A percentile compares a stretch with the other conserved stretches of the same genome.
Conservation (phyloP, 2,329 filamentous ascomycete genomes). For the Diaporthe aspalathi region DNA sequence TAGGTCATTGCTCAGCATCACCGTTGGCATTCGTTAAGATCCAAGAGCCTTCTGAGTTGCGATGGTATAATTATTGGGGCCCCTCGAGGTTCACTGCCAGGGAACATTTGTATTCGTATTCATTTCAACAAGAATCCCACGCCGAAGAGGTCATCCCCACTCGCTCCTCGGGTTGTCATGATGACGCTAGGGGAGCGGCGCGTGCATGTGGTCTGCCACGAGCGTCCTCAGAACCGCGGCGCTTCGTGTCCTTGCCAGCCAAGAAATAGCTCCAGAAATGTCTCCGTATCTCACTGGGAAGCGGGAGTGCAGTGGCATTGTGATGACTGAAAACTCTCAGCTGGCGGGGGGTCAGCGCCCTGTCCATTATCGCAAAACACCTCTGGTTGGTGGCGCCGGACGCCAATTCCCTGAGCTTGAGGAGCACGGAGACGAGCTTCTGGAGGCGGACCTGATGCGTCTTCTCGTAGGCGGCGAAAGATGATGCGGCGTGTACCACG, state of each 20-base stretch:
- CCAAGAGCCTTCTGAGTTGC: neutral
- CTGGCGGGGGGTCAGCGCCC: neutral
- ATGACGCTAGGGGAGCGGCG: neutral
- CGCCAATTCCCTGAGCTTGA: conserved; percentile 17
- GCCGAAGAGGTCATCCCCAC: neutral
- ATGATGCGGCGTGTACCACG: neutral
- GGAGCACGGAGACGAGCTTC: conserved; percentile 34
- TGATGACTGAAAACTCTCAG: conserved; percentile 30
- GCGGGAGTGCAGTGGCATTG: neutral
- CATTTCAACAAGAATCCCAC: neutral
- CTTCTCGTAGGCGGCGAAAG: conserved; percentile 20
- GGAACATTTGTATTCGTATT: neutral
- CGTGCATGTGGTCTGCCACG: neutral
- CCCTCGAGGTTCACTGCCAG: neutral
- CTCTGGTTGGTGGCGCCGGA: conserved; percentile 12
- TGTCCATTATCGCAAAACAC: conserved; percentile 30
- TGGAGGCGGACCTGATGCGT: conserved; percentile 2
- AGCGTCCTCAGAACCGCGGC: neutral
- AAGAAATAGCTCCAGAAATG: conserved; percentile 31
- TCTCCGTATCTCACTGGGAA: conserved; percentile 23
- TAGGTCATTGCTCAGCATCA: neutral
- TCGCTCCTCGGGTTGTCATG: too few species aligned
- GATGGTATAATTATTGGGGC: neutral
- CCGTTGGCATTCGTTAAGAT: neutral
- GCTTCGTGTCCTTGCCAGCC: neutral